Evolutionary conservation across 169 alveolate genomes (phyloP), one percentile per base, ranked within the genome.

Genomic region (Plasmodium gaboni): DNA sequence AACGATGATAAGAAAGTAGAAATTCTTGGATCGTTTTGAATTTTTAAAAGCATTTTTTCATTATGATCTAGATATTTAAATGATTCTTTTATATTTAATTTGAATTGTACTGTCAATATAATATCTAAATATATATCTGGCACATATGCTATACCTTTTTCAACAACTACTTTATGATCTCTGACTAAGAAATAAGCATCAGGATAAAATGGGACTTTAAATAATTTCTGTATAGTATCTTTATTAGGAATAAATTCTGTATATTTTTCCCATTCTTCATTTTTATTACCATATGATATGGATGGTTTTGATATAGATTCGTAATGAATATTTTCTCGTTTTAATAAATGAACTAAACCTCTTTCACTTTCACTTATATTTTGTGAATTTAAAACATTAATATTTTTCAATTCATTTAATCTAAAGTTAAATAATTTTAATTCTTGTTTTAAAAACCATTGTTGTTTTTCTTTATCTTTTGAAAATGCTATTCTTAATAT

Each of bases 361-460:
- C 92, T 88, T 55, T 85, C 94, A 51, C 89, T 89, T 44, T 94
- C 96, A 28, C 86, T 93, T 22, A 92, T 91, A 44, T 91, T 88
- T 6, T 92, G 71, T 48, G 74, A 38, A 69, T 91, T 92, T 12
- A 92, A 63, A 46, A 73, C 88, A 17, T 93, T 78, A 69, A 94
- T 89, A 44, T 89, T 74, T 73, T 94, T 74, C 61, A 74, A 72
- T 26, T 87, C 88, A 71, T 73, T 87, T 53, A 95, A 92, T 26
- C 97, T 69, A 53, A 95, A 87, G 5, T 92, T 93, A 50, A 95
- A 89, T 61, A 95, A 87, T 57, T 94, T 91, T 67, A 88, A 87
- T 74, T 95, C 97, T 57, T 95, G 94, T 65, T 93, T 93, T 61
- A 95, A 61, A 67, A 95, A 93, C 97, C 97, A 95, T n/a, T 95